Base-by-base conservation (phyloP, 2,329 filamentous ascomycete genomes). In the Claviceps arundinis region DNA sequence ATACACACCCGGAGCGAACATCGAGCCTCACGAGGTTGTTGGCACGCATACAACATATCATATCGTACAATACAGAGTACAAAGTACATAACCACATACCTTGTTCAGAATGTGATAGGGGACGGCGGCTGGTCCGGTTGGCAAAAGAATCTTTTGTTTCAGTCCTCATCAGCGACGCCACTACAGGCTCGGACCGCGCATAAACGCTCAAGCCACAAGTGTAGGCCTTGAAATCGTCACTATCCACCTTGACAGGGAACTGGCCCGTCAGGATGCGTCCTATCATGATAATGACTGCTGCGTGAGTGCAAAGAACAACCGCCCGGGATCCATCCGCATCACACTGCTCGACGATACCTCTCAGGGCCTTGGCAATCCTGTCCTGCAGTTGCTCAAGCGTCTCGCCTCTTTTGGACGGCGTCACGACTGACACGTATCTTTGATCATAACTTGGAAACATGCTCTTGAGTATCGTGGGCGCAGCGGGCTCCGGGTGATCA, bases 271-370 rank as follows among this genome's bases (percentile, higher is more conserved):
- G 71, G 1, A 81, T 82, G 42, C 93, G 78, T 1, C 91, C 91
- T 58, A 93, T 78, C 8, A 87, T 85, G 64, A 98, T 96, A 61
- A 97, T 78, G 11, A 84, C 81, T 4, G 93, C 93, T 1, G 93
- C 93, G 70, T 98, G 93, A 1, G 87, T 85, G 68, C 88, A 95
- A 41, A 98, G 75, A 42, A 96, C 68, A 24, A 95, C 75, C 0
- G 87, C 77, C 60, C 78, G 81, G 41, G 78, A 73, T n/a, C 81
- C 79, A 48, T 85, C 75, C n/a, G 68, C 66, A 63, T 96, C 89
- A 54, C 87, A 82, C 50, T 81, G 76, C 30, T 77, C 73, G 58
- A 96, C 84, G 58, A 96, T 81, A 47, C 76, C 76, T 44, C 78
- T 72, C 43, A 95, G 69, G 2, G 84, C 80, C 46, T 79, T 80